Evolutionary conservation across 2,329 filamentous ascomycete genomes (phyloP).

Genomic region (Colletotrichum tanaceti): DNA sequence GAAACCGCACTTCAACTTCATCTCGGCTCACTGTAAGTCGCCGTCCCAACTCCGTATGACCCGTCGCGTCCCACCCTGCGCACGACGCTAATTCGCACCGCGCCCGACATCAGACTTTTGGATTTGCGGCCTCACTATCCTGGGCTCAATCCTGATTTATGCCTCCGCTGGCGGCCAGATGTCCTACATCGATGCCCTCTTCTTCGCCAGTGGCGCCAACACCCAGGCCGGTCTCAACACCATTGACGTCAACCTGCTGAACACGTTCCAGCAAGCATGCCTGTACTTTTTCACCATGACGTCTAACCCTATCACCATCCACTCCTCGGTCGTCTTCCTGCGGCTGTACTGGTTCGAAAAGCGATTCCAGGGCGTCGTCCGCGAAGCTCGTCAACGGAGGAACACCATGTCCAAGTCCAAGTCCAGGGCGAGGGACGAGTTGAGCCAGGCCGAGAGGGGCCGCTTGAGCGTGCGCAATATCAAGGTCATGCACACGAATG

Average conservation of each 20-base stretch:
- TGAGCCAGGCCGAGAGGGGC: constrained; percentile 67
- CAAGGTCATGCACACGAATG: constrained; percentile 70
- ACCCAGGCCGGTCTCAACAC: constrained; percentile 96
- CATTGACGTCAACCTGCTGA: constrained; percentile 73
- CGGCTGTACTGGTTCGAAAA: constrained; percentile 99
- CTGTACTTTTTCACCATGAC: constrained; percentile 78
- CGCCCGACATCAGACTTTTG: constrained; percentile 71
- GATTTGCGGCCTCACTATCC: constrained; percentile 77
- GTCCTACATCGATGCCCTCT: constrained; percentile 86
- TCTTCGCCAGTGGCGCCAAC: constrained; percentile 85
- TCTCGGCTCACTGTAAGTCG: constrained; percentile 79
- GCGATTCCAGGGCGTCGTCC: constrained; percentile 86
- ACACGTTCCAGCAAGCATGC: constrained; percentile 78
- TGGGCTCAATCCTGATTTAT: constrained; percentile 83
- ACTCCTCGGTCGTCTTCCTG: constrained; percentile 88
- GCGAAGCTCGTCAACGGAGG: constrained; percentile 75
- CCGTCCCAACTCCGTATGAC: constrained; percentile 18
- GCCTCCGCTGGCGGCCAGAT: constrained; percentile 68
- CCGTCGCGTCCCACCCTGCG: constrained; percentile 20
- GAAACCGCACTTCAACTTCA: constrained; percentile 82
- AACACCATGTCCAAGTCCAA: constrained; percentile 72
- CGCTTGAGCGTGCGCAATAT: constrained; percentile 68
- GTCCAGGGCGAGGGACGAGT: constrained; percentile 60
- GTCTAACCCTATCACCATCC: constrained; percentile 85
- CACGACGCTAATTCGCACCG: constrained; percentile 30